These are phyloP conservation scores for Talaromyces islandicus DNA, from an alignment of 2,329 filamentous ascomycete genomes.

Conservation along the genomic window DNA sequence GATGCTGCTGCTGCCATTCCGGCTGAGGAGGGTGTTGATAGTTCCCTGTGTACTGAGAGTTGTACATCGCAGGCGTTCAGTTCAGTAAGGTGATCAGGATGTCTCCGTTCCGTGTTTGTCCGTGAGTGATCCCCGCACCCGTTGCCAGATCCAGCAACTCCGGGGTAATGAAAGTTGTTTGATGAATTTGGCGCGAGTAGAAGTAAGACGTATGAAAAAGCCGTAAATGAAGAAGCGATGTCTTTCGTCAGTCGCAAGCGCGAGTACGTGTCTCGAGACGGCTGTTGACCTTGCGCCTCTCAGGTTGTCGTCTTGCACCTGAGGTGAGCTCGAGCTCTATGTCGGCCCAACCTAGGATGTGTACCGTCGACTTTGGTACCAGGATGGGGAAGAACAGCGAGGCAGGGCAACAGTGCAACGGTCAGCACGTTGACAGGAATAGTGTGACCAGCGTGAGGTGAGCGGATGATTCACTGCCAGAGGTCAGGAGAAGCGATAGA, in stretches of 20 bases:
- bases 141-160: neutral
- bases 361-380: neutral
- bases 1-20: constrained; percentile 27
- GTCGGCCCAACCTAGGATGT: neutral
- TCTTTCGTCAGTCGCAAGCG: neutral
- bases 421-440: neutral
- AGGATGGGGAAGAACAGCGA: neutral
- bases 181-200: neutral
- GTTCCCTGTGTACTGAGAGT: constrained; percentile 17
- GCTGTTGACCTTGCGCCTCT: neutral
- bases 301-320: neutral
- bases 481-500: neutral
- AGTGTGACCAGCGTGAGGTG: neutral
- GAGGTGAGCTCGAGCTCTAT: neutral
- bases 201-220: neutral
- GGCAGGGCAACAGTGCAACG: neutral
- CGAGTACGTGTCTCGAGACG: neutral
- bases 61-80: constrained; percentile 25
- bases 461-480: too few species aligned
- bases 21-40: constrained; percentile 26
- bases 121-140: neutral
- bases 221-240: neutral
- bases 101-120: neutral
- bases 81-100: neutral
- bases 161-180: neutral